Percentiles rank a stretch among this genome's conserved stretches.
These are phyloP conservation scores for Ampelomyces quisqualis DNA, from an alignment of 2,329 filamentous ascomycete genomes.

Conservation along the genomic window DNA sequence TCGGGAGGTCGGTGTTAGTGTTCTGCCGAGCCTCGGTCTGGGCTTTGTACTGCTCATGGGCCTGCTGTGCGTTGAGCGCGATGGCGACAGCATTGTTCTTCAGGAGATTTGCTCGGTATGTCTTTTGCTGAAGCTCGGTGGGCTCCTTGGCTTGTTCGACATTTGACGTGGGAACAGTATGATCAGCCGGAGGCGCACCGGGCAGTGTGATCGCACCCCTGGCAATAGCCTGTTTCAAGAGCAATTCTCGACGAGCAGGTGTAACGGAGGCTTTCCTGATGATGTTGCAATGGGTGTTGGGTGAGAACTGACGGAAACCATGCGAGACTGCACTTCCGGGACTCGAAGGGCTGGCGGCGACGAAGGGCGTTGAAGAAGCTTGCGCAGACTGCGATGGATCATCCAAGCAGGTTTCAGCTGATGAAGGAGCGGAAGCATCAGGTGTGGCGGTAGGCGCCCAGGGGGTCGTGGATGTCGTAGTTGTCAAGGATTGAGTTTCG, in stretches of 20 bases:
- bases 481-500: too few species aligned
- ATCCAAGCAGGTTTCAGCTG: too few species aligned
- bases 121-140: constrained; percentile 2
- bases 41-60: constrained; percentile 7
- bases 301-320: background rate
- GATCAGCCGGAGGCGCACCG: background rate
- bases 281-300: background rate
- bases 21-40: constrained; percentile 11
- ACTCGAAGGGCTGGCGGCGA: background rate
- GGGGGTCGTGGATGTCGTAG: too few species aligned
- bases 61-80: constrained; percentile 6
- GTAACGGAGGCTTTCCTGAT: background rate
- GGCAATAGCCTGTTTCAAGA: constrained; percentile 7
- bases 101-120: background rate
- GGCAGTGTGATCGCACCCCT: constrained; percentile 2
- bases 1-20: constrained; percentile 8
- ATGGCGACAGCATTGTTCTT: constrained; percentile 3
- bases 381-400: background rate
- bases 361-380: too few species aligned
- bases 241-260: constrained; percentile 13
- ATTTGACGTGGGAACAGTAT: constrained; percentile 1
- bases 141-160: background rate
- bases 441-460: too few species aligned
- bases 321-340: background rate
- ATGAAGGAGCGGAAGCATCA: too few species aligned